Base-by-base conservation (phyloP, 306 rosid genomes). In the Sesbania bispinosa region DNA sequence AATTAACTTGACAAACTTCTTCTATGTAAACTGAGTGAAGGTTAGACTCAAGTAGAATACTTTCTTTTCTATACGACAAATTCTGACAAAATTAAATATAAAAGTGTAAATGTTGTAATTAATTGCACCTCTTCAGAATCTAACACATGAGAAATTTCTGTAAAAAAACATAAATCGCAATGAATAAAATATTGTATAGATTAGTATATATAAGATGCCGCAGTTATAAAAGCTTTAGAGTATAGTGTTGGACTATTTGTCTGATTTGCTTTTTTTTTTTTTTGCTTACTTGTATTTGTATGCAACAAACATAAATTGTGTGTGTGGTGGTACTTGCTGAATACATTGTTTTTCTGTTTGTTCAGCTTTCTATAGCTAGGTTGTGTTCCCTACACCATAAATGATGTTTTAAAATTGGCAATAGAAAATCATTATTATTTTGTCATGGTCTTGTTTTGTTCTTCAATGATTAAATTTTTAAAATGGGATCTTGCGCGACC, bases 371-470 rank as follows among this genome's bases (percentile, higher is more conserved):
- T 61, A 80, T 71, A 83, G 74, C 41, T 57, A 83, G 74, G 46
- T 57, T 80, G 76, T 69, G 78, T 55, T 79, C 80, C 80, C 81
- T 50, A 67, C 57, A 36, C 75, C 48, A 5, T 62, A 63, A 21
- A 75, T 65, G 80, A 55, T 74, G 23, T 61, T 75, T 43, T 66
- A 35, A 50, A 81, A 78, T 47, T 9, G 41, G 46, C 39, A 64
- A 39, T 72, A 58, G 18, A 75, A 62, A 65, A 68, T 1, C 35
- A 62, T 38, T 62, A 70, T 68, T 27, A 27, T 58, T 84, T 87
- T 92, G 96, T 92, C 92, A 84, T 84, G 75, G 79, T 82, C 88
- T 92, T 89, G 93, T 85, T 87, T 79, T 84, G 84, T 85, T 87
- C 90, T 75, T 81, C 86, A 82, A 82, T 88, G 84, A 85, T 91